Evolutionary conservation across 2,329 filamentous ascomycete genomes (phyloP), one percentile per base, ranked within the genome.

Genomic region (Hymenoscyphus infarciens): DNA sequence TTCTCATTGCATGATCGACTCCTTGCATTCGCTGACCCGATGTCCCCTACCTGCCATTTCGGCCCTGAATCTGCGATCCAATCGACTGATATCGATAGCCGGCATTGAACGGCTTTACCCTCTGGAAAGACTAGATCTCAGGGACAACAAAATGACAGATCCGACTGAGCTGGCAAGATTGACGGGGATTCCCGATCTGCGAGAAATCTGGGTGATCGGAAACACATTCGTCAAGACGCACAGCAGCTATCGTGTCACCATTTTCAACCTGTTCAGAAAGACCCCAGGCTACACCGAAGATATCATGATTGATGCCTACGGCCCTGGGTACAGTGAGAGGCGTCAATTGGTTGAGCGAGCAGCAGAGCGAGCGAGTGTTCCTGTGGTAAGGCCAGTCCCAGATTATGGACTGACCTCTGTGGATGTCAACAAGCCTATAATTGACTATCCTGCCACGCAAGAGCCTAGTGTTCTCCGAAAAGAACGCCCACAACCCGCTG

Each of bases 1-100:
- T 29, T 96, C 94, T 3, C 90, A 96, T 72, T 98, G 94, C 81
- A 97, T 98, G 93, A 98, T 99, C 66, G 91, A 94, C 70, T 95
- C 92, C 16, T 81, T 99, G 61, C 90, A 96, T 71, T 97, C 94
- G 1, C 81, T 99, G 52, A 87, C 87, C 1, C 87, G 90, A 66
- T 95, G 89, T 71, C 92, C 95, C 13, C 82, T 99, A 5, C 94
- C 95, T 31, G 94, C 95, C 22, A 97, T 99, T 66, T 96, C 91
- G 1, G 93, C 93, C 1, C 81, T 99, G 62, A 98, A 98, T 72
- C 83, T 99, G 61, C 88, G 94, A 62, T 91, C 87, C 57, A 99
- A 99, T 75, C 87, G 93, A 55, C 83, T 99, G 63, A 84, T 87
- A 63, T 96, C 92, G 1, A 84, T 99, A 63, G 92, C 92, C 33